Base-by-base conservation (phyloP, 805 yeast species). In the Sugiyamaella qingdaonensis region DNA sequence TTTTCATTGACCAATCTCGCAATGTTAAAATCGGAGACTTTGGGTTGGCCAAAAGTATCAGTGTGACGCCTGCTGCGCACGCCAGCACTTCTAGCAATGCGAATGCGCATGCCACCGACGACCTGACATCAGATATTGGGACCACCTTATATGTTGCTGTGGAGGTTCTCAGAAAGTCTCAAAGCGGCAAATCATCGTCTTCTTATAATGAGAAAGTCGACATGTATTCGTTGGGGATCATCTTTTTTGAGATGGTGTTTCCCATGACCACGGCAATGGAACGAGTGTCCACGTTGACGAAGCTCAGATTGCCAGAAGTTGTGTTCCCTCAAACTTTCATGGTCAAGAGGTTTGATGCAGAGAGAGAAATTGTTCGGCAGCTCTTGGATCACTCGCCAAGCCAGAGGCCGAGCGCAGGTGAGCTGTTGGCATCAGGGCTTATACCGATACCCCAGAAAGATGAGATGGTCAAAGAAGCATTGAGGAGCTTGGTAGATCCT, bases 11-110 rank as follows among this genome's bases (percentile, higher is more conserved):
- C 68, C 86, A 86, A 58, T 80, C 87, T 1, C 84, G 86, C 60
- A 90, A 92, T 64, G 84, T 94, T 54, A 94, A 94, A 66, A 85
- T 94, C 41, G 99, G 99, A 63, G 99, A 94, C 66, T 94, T 94
- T 70, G 99, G 99, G 0, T 77, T 94, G 54, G 99, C 99, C 0
- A 90, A 91, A 59, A 91, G 66, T 48, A 62, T 68, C n/a, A 65
- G 58, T 1, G 64, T 61, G 53, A 49, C 36, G 9, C 31, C 50
- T 2, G 10, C 47, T 3, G 34, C 49, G 34, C 32, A 51, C 1
- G 44, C 54, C 2, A 39, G 13, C 14, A 10, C 43, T 10, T 39
- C 43, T 16, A 21, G 43, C 2, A 9, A n/a, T 36, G 29, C 35
- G 10, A 34, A 46, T 18, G 36, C 48, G 9, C 37, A 45, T 0